A percentile compares a stretch with the other conserved stretches of the same genome.
Evolutionary conservation across 2,329 filamentous ascomycete species (phyloP).

Genomic region (Cladosporium cucumerinum): DNA sequence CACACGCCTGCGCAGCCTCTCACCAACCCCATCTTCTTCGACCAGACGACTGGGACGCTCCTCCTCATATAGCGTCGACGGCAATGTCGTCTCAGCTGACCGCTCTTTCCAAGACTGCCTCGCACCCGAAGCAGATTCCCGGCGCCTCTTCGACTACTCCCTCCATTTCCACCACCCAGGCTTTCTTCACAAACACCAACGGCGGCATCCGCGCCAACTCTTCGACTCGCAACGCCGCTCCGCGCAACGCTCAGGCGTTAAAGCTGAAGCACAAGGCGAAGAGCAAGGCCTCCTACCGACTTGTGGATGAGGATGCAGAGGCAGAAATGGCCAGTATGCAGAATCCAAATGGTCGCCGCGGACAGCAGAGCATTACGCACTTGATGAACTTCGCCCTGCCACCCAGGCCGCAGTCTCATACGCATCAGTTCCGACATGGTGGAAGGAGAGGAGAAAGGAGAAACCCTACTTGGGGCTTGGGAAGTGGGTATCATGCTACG

Average conservation of each 20-base stretch:
- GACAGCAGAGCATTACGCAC: conserved; percentile 95
- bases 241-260: conserved; percentile 71
- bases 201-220: conserved; percentile 41
- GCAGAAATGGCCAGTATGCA: conserved; percentile 56
- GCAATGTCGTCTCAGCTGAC: conserved; percentile 45
- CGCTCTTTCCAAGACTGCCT: conserved; percentile 22
- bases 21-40: background rate
- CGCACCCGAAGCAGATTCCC: conserved; percentile 38
- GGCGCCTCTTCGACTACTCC: conserved; percentile 35
- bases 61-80: conserved; percentile 3
- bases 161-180: conserved; percentile 42
- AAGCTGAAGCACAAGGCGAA: conserved; percentile 83
- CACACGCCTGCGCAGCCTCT: conserved; percentile 4
- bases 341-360: conserved; percentile 61
- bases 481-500: conserved; percentile 82
- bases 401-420: conserved; percentile 62
- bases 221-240: conserved; percentile 38
- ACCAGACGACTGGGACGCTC: background rate
- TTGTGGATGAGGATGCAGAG: conserved; percentile 82
- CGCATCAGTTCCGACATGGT: conserved; percentile 42
- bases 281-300: conserved; percentile 58
- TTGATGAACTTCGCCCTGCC: conserved; percentile 87
- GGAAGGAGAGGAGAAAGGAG: conserved; percentile 53
- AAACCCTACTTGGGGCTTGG: conserved; percentile 76
- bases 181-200: conserved; percentile 43